These are phyloP conservation scores for Peronospora farinosa DNA, from an alignment of 352 stramenopile genomes.

Conservation along the genomic window DNA sequence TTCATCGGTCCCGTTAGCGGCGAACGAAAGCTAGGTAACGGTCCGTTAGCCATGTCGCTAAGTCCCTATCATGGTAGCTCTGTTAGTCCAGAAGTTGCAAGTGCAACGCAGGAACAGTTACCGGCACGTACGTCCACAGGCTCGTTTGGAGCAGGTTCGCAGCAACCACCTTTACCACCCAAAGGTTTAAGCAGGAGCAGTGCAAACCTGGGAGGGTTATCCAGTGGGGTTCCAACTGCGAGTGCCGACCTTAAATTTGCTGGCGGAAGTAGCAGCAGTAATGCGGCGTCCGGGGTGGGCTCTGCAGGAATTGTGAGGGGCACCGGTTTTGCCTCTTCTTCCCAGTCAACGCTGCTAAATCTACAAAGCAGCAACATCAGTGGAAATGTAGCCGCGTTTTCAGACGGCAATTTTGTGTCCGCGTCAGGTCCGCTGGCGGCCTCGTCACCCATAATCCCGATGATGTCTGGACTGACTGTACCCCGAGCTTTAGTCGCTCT, in stretches of 20 bases:
- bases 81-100: conserved; percentile 17
- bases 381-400: conserved; percentile 2
- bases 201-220: conserved; percentile 24
- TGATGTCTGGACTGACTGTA: conserved; percentile 24
- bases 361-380: conserved; percentile 13
- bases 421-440: conserved; percentile 27
- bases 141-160: conserved; percentile 26
- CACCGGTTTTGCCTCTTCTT: conserved; percentile 14
- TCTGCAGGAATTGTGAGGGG: conserved; percentile 20
- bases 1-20: conserved; percentile 11
- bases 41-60: conserved; percentile 18
- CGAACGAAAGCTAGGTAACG: conserved; percentile 22
- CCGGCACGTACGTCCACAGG: conserved; percentile 21
- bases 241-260: conserved; percentile 15
- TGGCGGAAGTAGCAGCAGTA: conserved; percentile 27
- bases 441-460: conserved; percentile 37
- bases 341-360: conserved; percentile 20
- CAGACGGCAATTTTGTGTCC: conserved; percentile 29
- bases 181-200: conserved; percentile 29
- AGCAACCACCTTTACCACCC: conserved; percentile 32
- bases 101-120: conserved; percentile 14
- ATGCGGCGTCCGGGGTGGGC: conserved; percentile 10
- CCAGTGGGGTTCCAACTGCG: conserved; percentile 5
- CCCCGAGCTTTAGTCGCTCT: conserved; percentile 63
- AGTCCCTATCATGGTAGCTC: conserved; percentile 24